These are phyloP conservation scores for Tagetes patula DNA, from an alignment of 129 eudicot genomes.

Conservation along the genomic window DNA sequence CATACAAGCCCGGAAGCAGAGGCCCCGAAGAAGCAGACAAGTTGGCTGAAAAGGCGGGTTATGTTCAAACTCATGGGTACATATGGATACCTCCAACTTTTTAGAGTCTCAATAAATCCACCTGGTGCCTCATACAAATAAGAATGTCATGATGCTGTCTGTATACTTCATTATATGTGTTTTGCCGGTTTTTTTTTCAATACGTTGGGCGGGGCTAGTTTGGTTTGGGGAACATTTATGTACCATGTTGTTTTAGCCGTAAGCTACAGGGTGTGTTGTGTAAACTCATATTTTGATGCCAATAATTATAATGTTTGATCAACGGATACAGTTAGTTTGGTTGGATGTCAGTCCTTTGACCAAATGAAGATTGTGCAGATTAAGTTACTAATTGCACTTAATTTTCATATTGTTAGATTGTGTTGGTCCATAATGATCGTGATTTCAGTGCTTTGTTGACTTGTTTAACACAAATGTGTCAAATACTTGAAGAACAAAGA, in stretches of 20 bases:
- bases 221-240: constrained; percentile 14
- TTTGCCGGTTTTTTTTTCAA: not conserved
- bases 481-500: no score
- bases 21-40: constrained; percentile 88
- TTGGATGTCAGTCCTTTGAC: not conserved
- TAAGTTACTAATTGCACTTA: no score
- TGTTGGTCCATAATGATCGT: no score
- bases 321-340: not conserved
- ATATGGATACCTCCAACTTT: constrained; percentile 94
- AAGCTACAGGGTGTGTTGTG: constrained; percentile 14
- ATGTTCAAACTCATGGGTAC: constrained; percentile 91
- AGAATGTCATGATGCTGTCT: not conserved
- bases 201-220: not conserved
- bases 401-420: no score
- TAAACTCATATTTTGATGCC: constrained; percentile 21
- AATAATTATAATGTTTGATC: constrained; percentile 17
- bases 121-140: constrained; percentile 21
- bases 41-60: constrained; percentile 69
- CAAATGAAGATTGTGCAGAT: not conserved
- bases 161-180: constrained; percentile 9
- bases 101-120: constrained; percentile 26
- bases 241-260: constrained; percentile 13
- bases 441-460: no score
- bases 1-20: constrained; percentile 86
- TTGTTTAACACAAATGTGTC: no score